A percentile compares a stretch with the other conserved stretches of the same genome.
Conservation (phyloP, 352 stramenopile genomes). For the Phytophthora colocasiae region DNA sequence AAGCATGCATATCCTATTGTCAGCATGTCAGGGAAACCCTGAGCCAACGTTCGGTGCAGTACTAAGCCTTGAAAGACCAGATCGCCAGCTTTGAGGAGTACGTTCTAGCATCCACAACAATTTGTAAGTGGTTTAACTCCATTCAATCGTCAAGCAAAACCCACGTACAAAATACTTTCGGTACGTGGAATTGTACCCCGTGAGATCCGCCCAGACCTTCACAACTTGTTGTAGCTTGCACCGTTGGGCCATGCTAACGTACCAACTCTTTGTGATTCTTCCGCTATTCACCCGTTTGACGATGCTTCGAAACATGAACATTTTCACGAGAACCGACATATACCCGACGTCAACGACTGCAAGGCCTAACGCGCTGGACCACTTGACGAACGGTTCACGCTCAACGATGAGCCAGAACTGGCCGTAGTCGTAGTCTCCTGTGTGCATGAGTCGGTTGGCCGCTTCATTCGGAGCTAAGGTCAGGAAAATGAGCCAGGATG, state of each 20-base stretch:
- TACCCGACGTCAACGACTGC: conserved; percentile 19
- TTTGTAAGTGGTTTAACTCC: neutral
- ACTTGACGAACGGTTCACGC: conserved; percentile 18
- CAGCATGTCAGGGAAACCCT: conserved; percentile 27
- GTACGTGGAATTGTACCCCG: conserved; percentile 23
- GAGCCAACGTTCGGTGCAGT: conserved; percentile 26
- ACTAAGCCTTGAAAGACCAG: conserved; percentile 33
- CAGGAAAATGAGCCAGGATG: conserved; percentile 35
- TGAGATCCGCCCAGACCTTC: conserved; percentile 14
- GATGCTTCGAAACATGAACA: conserved; percentile 26
- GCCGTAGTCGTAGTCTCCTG: conserved; percentile 34
- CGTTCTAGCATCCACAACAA: conserved; percentile 28
- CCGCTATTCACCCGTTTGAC: neutral
- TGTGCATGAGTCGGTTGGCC: conserved; percentile 39
- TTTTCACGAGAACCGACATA: conserved; percentile 22
- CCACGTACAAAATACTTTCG: conserved; percentile 26
- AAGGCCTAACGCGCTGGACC: conserved; percentile 13
- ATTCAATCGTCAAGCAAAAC: neutral
- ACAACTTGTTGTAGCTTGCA: conserved; percentile 8
- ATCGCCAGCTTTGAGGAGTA: conserved; percentile 37
- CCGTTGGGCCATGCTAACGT: conserved; percentile 5
- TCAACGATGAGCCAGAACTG: conserved; percentile 41
- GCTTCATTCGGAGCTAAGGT: conserved; percentile 30
- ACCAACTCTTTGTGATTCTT: conserved; percentile 9
- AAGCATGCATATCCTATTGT: conserved; percentile 30